Conservation (phyloP, 1,284 basidiomycete species). For the Cutaneotrichosporon cutaneum region DNA sequence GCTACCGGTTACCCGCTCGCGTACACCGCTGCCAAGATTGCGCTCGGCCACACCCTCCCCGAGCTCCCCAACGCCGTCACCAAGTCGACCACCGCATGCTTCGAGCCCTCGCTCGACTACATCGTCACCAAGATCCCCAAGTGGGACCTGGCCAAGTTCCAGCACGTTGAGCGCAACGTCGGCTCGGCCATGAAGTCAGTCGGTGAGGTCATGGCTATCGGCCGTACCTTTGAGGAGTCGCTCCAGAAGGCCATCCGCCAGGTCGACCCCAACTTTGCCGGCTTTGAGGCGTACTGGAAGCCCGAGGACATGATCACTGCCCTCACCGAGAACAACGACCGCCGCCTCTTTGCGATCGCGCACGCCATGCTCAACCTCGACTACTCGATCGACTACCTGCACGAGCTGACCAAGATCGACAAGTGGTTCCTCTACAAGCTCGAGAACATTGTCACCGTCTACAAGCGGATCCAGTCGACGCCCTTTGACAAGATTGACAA, state of each 20-base stretch:
- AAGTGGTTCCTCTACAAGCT: conserved; percentile 99
- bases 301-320: conserved; percentile 81
- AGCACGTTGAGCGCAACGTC: conserved; percentile 88
- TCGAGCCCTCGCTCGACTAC: conserved; percentile 99
- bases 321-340: conserved; percentile 64
- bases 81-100: conserved; percentile 98
- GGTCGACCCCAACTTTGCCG: conserved; percentile 79
- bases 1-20: conserved; percentile 98
- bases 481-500: conserved; percentile 63
- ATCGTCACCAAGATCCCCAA: conserved; percentile 99
- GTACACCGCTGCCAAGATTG: conserved; percentile 99
- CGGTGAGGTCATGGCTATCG: conserved; percentile 99
- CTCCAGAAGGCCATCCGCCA: conserved; percentile 98
- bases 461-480: conserved; percentile 67
- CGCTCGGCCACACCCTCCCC: conserved; percentile 95
- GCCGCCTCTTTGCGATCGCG: conserved; percentile 96
- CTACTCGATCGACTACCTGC: conserved; percentile 85
- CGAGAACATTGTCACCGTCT: conserved; percentile 75
- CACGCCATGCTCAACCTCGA: conserved; percentile 85
- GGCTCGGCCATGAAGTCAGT: conserved; percentile 99
- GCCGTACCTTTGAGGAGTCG: conserved; percentile 97
- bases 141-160: conserved; percentile 99
- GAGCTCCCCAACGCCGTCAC: conserved; percentile 99
- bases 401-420: conserved; percentile 96
- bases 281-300: conserved; percentile 63